Conservation (phyloP, 1,284 basidiomycete species). For the Neolentinus lepideus region DNA sequence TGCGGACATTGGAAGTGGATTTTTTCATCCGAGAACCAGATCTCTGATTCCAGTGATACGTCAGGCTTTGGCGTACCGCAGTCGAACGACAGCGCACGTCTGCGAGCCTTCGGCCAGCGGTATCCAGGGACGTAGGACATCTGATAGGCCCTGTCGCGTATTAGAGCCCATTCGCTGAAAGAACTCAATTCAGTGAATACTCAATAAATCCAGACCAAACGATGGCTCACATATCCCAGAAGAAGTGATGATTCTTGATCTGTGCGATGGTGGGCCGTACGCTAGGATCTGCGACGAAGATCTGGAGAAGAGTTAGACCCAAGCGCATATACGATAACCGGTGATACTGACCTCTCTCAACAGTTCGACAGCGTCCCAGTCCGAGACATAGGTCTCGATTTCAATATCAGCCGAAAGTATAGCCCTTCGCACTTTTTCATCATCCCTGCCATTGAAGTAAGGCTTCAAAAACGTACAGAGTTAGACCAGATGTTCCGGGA, state of each 20-base stretch:
- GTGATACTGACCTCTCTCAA: slow-evolving; percentile 7
- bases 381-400: not conserved
- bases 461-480: not conserved
- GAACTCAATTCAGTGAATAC: not conserved
- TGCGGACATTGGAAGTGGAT: not conserved
- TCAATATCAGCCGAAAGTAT: not conserved
- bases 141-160: not conserved
- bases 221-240: slow-evolving; percentile 8
- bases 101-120: not conserved
- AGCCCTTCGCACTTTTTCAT: not conserved
- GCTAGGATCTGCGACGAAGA: slow-evolving; percentile 7
- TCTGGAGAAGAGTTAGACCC: not conserved
- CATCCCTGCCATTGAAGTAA: not conserved
- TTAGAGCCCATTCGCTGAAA: not conserved
- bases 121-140: not conserved
- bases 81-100: not conserved
- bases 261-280: slow-evolving; percentile 9
- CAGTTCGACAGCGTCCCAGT: slow-evolving; percentile 5
- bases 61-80: too few species aligned
- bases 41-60: not conserved
- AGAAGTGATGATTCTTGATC: slow-evolving; percentile 10
- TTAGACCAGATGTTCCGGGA: not conserved
- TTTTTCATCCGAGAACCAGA: not conserved
- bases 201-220: not conserved
- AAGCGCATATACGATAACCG: not conserved